These are phyloP conservation scores for Mycena filopes DNA, from an alignment of 768 basidiomycete species.

Conservation along the genomic window DNA sequence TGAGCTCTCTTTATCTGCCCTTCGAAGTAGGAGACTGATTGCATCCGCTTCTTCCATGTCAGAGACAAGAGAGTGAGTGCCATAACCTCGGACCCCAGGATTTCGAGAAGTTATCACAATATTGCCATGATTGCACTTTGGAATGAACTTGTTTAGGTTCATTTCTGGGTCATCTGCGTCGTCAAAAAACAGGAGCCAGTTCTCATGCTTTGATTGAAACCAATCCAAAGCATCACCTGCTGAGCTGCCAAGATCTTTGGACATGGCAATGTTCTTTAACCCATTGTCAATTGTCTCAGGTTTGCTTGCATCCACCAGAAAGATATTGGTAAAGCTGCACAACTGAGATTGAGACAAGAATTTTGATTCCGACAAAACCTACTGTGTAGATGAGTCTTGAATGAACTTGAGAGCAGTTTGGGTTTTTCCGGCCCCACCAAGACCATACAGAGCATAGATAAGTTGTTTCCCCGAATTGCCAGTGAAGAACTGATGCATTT, in stretches of 20 bases:
- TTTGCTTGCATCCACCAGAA: constrained; percentile 6
- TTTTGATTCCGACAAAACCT: background rate
- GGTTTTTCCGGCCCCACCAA: constrained; percentile 18
- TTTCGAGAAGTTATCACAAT: background rate
- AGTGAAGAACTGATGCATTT: constrained; percentile 1
- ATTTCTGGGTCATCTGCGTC: background rate
- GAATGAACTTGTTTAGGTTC: background rate
- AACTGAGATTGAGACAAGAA: background rate
- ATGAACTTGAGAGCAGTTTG: constrained; percentile 22
- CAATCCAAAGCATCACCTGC: background rate
- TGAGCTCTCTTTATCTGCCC: no score
- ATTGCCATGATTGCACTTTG: background rate
- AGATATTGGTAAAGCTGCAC: constrained; percentile 3
- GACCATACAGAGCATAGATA: background rate
- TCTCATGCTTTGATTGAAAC: background rate
- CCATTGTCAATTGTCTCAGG: constrained; percentile 4
- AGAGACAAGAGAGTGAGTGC: no score
- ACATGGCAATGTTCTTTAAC: constrained; percentile 15
- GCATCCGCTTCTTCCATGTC: no score
- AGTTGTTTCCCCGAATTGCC: background rate
- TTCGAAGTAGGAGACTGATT: no score
- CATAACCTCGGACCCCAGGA: background rate
- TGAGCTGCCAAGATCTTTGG: background rate
- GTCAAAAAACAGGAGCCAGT: constrained; percentile 1
- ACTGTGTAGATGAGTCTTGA: background rate